These are phyloP conservation scores for Scleroderma bovista DNA, from an alignment of 768 basidiomycete species.

Conservation along the genomic window DNA sequence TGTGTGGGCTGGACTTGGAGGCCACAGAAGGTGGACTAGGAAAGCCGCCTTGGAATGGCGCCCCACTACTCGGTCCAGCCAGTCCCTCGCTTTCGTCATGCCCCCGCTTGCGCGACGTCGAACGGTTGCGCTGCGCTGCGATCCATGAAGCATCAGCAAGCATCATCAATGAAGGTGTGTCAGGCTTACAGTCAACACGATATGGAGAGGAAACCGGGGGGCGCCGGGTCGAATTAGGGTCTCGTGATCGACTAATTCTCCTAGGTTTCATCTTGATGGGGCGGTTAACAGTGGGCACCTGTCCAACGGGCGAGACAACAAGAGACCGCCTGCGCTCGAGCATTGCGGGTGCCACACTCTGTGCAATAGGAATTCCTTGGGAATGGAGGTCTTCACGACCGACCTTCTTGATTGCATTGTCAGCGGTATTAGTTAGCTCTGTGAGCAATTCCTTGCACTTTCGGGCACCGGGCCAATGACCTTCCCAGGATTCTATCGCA, in stretches of 20 bases:
- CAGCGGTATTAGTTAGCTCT: slow-evolving; percentile 65
- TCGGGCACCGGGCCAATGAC: slow-evolving; percentile 80
- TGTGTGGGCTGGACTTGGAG: slow-evolving; percentile 55
- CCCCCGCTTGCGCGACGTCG: slow-evolving; percentile 68
- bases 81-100: slow-evolving; percentile 58
- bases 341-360: slow-evolving; percentile 27
- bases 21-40: slow-evolving; percentile 45
- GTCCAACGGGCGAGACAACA: slow-evolving; percentile 32
- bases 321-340: slow-evolving; percentile 55
- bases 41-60: slow-evolving; percentile 50
- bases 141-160: slow-evolving; percentile 13
- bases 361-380: slow-evolving; percentile 20
- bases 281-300: slow-evolving; percentile 42
- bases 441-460: slow-evolving; percentile 80
- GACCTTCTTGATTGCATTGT: slow-evolving; percentile 50
- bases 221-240: slow-evolving; percentile 48
- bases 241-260: slow-evolving; percentile 54
- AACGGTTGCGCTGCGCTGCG: slow-evolving; percentile 63
- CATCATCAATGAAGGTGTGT: neutral
- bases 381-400: slow-evolving; percentile 14
- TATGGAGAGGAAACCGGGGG: slow-evolving; percentile 58
- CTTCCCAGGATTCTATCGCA: slow-evolving; percentile 77
- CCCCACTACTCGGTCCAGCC: slow-evolving; percentile 32
- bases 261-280: slow-evolving; percentile 46
- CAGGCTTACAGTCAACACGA: slow-evolving; percentile 54